A percentile compares a stretch with the other conserved stretches of the same genome.
phyloP scores from a whole-genome alignment of 805 yeast genomes.

The Brettanomyces custersianus region DNA sequence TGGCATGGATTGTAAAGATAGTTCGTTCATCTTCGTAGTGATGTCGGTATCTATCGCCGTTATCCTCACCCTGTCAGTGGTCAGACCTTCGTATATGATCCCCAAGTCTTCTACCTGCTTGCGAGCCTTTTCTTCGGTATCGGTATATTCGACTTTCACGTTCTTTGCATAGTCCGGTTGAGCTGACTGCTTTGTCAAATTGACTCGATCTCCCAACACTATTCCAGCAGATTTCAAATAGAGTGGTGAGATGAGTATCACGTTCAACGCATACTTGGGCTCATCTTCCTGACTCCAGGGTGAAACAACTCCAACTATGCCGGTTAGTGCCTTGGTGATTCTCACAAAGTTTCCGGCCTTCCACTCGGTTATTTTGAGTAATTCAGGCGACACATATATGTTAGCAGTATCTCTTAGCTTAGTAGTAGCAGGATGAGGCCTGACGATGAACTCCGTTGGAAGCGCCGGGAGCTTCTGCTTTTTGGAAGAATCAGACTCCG shows the following conservation, averaged over 20 bases:
- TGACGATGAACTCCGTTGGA: constrained; percentile 21
- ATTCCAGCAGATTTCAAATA: constrained; percentile 15
- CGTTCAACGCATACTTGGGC: constrained; percentile 15
- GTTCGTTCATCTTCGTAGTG: not conserved
- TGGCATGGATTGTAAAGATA: not conserved
- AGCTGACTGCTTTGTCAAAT: constrained; percentile 33
- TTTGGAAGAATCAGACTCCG: constrained; percentile 6
- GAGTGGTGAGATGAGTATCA: constrained; percentile 17
- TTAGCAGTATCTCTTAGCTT: constrained; percentile 9
- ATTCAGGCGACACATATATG: constrained; percentile 17
- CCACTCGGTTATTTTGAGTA: constrained; percentile 16
- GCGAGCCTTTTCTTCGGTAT: constrained; percentile 27
- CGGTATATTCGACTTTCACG: constrained; percentile 8
- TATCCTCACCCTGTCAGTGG: not conserved
- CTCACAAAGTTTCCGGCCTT: constrained; percentile 18
- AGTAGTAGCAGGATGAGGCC: constrained; percentile 14
- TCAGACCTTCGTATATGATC: constrained; percentile 45
- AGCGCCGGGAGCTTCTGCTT: constrained; percentile 13
- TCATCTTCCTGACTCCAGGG: constrained; percentile 18
- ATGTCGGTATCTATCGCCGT: not conserved
- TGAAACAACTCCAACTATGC: constrained; percentile 11
- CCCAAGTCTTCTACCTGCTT: constrained; percentile 47
- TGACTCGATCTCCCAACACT: constrained; percentile 25
- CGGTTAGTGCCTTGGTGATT: constrained; percentile 18
- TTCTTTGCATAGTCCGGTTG: constrained; percentile 38